These are phyloP conservation scores for Pichia rugopelliculosa DNA, from an alignment of 805 yeast genomes.

Conservation along the genomic window DNA sequence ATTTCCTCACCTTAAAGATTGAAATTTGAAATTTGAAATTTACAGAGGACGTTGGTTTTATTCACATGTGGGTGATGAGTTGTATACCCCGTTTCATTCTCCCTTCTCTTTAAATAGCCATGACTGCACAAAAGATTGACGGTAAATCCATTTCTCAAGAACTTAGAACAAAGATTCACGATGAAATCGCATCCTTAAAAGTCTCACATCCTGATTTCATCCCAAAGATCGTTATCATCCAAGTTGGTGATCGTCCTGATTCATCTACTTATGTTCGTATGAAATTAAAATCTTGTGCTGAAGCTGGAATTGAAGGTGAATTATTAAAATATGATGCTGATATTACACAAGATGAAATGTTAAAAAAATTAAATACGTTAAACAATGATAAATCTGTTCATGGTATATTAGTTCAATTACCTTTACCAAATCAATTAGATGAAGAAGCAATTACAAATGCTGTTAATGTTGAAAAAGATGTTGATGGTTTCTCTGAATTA, in stretches of 20 bases:
- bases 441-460: conserved; percentile 76
- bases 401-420: conserved; percentile 86
- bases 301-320: conserved; percentile 67
- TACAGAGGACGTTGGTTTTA: no score
- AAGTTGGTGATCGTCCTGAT: conserved; percentile 87
- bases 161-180: conserved; percentile 44
- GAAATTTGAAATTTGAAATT: no score
- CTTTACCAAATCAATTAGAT: conserved; percentile 72
- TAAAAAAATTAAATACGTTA: conserved; percentile 51
- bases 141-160: conserved; percentile 47
- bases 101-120: background rate
- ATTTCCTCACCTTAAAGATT: no score
- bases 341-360: conserved; percentile 51
- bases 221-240: conserved; percentile 77
- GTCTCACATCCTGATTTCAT: conserved; percentile 41
- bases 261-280: conserved; percentile 86
- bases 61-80: conserved; percentile 13
- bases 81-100: no score
- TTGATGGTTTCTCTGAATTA: conserved; percentile 86
- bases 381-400: conserved; percentile 73
- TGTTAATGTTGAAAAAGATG: conserved; percentile 80
- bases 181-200: conserved; percentile 42
- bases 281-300: conserved; percentile 84
- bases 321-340: conserved; percentile 58
- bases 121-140: conserved; percentile 37